Base-by-base conservation (phyloP, 306 rosid species). In the Crotalaria pallida region DNA sequence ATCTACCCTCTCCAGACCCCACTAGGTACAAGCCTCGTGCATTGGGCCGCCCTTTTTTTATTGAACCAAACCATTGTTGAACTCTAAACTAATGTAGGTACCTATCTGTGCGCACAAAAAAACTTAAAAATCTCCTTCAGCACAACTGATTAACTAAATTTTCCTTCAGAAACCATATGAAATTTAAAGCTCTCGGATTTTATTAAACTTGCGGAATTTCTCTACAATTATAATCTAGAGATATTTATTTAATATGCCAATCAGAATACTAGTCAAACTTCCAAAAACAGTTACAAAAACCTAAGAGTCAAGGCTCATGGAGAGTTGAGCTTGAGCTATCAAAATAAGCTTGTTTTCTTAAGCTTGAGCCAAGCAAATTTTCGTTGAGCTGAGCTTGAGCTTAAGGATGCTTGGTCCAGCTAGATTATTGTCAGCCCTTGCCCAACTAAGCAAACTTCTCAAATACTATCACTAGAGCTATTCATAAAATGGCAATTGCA, bases 401-500 rank as follows among this genome's bases (percentile, higher is more conserved):
- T 38, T 1, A 10, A 38, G 13, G 13, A 38, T 38, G 44, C 2
- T 38, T 2, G 44, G 44, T 1, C 10, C 13, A 38, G 4, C 10
- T 10, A 38, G 44, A 12, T 38, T 0, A 38, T 10, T 38, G 44
- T 3, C 44, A 38, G 44, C 44, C 27, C 64, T 38, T 24, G 44
- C 2, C 31, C 63, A 60, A 49, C 63, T 26, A 31, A 7, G 34
- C 40, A 40, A 23, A 41, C 43, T 3, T 6, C 44, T 45, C 36
- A 63, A 50, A 38, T 12, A 44, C 49, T 41, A 53, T 15, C 2
- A 44, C 49, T 41, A 53, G 23, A 4, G 29, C 10, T 7, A 26
- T 19, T 74, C 40, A 65, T 31, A 51, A 27, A 60, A 60, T 59
- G 62, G 24, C 56, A 33, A 26, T 3, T 74, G 66, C n/a, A n/a